Conservation (phyloP, 306 rosid species). For the Prunus davidiana region DNA sequence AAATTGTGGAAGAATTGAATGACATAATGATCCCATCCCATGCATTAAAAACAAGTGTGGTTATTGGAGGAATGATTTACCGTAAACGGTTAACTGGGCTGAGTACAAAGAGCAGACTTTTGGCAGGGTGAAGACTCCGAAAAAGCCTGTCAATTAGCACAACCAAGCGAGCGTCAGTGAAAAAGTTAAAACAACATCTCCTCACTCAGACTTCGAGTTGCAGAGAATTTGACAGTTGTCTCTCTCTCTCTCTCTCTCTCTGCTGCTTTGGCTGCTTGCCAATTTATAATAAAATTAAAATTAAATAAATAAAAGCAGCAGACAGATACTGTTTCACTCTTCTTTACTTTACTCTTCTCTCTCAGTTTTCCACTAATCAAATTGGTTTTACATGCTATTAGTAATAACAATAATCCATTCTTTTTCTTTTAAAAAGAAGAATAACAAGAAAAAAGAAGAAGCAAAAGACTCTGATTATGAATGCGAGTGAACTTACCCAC, state of each 20-base stretch:
- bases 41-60: not conserved
- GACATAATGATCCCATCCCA: not conserved
- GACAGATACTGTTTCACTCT: not conserved
- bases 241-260: not conserved
- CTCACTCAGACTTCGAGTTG: not conserved
- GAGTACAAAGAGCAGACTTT: constrained; percentile 70
- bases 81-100: constrained; percentile 64
- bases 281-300: not conserved
- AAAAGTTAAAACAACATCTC: not conserved
- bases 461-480: too few relatives aligned
- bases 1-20: not conserved
- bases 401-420: too few relatives aligned
- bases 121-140: constrained; percentile 81
- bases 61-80: constrained; percentile 40
- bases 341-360: not conserved
- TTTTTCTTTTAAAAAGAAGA: too few relatives aligned
- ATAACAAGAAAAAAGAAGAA: too few relatives aligned
- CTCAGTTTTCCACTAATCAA: too few relatives aligned
- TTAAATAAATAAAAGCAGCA: not conserved
- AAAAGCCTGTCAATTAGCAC: constrained; percentile 61
- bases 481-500: constrained; percentile 37
- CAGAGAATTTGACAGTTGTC: constrained; percentile 15
- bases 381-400: too few relatives aligned
- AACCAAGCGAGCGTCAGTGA: constrained; percentile 33
- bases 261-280: not conserved